Percentiles rank a stretch among this genome's conserved stretches.
Evolutionary conservation across 192 early-diverging fungal genomes (phyloP).

Genomic region (Geosiphon pyriformis): DNA sequence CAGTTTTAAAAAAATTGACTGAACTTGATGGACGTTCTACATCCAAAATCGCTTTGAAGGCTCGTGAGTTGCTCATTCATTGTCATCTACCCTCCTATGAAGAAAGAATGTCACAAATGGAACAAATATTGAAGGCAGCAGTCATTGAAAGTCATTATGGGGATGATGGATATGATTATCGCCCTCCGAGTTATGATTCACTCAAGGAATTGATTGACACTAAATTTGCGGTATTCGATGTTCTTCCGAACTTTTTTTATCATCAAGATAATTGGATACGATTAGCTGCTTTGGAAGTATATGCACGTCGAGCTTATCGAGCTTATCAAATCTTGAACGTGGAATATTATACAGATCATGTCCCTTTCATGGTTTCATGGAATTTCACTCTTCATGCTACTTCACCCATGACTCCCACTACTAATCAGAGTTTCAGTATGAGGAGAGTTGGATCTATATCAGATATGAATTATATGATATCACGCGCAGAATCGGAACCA

Average conservation of each 20-base stretch:
- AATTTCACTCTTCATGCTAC: constrained; percentile 63
- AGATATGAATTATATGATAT: constrained; percentile 74
- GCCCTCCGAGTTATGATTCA: constrained; percentile 71
- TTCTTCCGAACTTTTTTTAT: constrained; percentile 90
- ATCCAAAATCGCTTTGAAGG: constrained; percentile 88
- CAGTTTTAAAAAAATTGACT: constrained; percentile 74
- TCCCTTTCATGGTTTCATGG: constrained; percentile 71
- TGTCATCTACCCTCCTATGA: constrained; percentile 88
- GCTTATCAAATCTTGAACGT: constrained; percentile 90
- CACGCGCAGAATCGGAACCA: constrained; percentile 64
- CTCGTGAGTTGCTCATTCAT: constrained; percentile 90
- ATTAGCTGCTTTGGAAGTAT: constrained; percentile 89
- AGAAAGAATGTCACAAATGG: constrained; percentile 81
- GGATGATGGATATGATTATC: constrained; percentile 59
- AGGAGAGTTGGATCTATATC: constrained; percentile 74
- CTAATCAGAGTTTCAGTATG: constrained; percentile 32
- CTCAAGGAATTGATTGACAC: constrained; percentile 84
- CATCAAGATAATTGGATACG: constrained; percentile 71
- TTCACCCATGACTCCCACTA: constrained; percentile 38
- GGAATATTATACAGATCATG: constrained; percentile 60
- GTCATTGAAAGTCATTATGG: constrained; percentile 75
- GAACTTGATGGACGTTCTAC: constrained; percentile 68
- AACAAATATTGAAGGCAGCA: constrained; percentile 71
- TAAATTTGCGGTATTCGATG: constrained; percentile 93
- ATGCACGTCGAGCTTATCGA: constrained; percentile 95